phyloP scores from a whole-genome alignment of 2,329 filamentous ascomycete genomes.

The Neopestalotiopsis sp. region DNA sequence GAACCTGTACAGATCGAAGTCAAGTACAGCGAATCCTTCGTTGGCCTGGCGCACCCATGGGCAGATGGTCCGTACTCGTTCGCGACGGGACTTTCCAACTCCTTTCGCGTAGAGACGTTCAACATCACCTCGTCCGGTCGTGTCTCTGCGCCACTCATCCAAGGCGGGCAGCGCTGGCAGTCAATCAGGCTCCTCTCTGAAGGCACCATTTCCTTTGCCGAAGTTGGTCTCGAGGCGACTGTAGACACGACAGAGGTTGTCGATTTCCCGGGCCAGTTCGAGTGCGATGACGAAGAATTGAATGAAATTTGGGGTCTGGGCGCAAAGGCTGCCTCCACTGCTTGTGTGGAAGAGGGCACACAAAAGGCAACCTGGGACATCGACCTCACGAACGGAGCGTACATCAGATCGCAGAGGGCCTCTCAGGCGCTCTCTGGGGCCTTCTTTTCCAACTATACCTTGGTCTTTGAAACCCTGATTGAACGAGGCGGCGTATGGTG shows the following conservation, averaged over 20 bases:
- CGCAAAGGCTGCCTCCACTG: slow-evolving; percentile 36
- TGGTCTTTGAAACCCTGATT: slow-evolving; percentile 44
- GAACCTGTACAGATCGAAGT: slow-evolving; percentile 18
- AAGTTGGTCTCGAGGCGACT: slow-evolving; percentile 39
- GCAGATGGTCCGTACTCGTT: slow-evolving; percentile 15
- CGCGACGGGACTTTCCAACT: slow-evolving; percentile 1
- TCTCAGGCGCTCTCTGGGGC: slow-evolving; percentile 32
- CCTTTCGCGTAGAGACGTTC: slow-evolving; percentile 16
- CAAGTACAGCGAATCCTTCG: slow-evolving; percentile 15
- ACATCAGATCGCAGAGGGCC: slow-evolving; percentile 40
- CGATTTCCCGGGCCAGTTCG: slow-evolving; percentile 36
- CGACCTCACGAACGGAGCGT: slow-evolving; percentile 36
- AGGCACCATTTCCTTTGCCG: slow-evolving; percentile 26
- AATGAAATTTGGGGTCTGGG: slow-evolving; percentile 45
- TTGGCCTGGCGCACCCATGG: slow-evolving; percentile 4
- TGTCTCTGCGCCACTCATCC: slow-evolving; percentile 8
- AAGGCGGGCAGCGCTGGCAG: slow-evolving; percentile 17
- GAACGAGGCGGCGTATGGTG: slow-evolving; percentile 44
- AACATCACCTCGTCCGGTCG: slow-evolving; percentile 12
- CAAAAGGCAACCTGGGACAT: slow-evolving; percentile 43
- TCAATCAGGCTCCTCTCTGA: slow-evolving; percentile 8
- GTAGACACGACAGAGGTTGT: slow-evolving; percentile 29
- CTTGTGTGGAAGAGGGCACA: slow-evolving; percentile 43
- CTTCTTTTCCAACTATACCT: slow-evolving; percentile 39
- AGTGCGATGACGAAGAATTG: slow-evolving; percentile 35